Evolutionary conservation across 108 stramenopile genomes (phyloP).

Genomic region (Aurantiochytrium sp.): DNA sequence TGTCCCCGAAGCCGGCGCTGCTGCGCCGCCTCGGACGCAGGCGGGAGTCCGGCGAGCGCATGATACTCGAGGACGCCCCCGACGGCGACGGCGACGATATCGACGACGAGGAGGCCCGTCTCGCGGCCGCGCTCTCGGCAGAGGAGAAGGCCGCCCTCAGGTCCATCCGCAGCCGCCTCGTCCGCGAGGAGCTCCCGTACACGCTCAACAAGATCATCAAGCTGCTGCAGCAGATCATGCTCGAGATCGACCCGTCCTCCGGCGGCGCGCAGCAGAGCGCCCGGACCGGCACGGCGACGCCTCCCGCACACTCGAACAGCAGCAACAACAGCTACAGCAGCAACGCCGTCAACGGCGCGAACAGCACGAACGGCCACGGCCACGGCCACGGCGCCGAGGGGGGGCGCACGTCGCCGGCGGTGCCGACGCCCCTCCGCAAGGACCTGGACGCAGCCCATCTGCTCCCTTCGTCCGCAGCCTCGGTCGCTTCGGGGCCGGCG

Average conservation of each 20-base stretch:
- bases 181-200: background rate
- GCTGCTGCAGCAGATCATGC: background rate
- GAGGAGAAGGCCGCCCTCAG: background rate
- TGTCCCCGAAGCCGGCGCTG: background rate
- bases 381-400: no score
- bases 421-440: no score
- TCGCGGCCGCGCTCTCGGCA: background rate
- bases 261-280: background rate
- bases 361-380: no score
- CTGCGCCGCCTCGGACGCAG: background rate
- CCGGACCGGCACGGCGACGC: background rate
- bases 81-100: background rate
- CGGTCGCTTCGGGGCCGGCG: no score
- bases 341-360: no score
- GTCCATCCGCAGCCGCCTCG: background rate
- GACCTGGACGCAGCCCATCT: no score
- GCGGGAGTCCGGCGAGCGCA: no score
- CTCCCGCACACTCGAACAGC: background rate
- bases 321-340: no score
- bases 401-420: no score
- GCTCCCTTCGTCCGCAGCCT: no score
- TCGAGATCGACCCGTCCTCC: background rate
- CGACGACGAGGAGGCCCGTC: background rate
- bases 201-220: conserved; percentile 4
- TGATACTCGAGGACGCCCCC: no score